Evolutionary conservation across 2,329 filamentous ascomycete species (phyloP).

Genomic region (Stromatinia cepivora): DNA sequence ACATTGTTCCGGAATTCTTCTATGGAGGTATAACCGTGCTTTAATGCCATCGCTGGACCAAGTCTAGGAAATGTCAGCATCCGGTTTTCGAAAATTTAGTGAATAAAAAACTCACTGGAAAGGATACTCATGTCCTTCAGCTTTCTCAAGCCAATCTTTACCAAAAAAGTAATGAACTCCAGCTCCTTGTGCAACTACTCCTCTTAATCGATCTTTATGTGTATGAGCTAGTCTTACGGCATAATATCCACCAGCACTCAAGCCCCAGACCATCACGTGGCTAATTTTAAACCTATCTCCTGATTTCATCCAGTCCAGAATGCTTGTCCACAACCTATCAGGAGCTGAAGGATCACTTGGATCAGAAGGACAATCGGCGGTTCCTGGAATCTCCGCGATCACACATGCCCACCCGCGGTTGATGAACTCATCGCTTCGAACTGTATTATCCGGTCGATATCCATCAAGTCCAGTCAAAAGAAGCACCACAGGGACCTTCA

Average conservation of each 20-base stretch:
- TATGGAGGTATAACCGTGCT: constrained; percentile 60
- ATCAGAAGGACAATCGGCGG: constrained; percentile 66
- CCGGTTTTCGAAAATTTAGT: not conserved
- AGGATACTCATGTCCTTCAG: constrained; percentile 67
- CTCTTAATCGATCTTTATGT: constrained; percentile 55
- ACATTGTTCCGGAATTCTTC: constrained; percentile 56
- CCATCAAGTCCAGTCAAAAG: constrained; percentile 63
- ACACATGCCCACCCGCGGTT: constrained; percentile 62
- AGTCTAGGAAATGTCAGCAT: constrained; percentile 43
- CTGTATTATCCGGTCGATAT: constrained; percentile 63
- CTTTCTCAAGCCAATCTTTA: constrained; percentile 58
- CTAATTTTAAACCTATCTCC: constrained; percentile 56
- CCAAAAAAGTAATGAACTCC: constrained; percentile 63
- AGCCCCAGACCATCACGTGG: constrained; percentile 61
- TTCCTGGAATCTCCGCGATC: constrained; percentile 65
- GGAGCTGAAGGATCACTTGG: constrained; percentile 57
- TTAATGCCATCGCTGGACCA: constrained; percentile 56
- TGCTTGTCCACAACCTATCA: constrained; percentile 62
- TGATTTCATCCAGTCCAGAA: constrained; percentile 59
- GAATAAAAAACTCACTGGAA: constrained; percentile 48
- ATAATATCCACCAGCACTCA: constrained; percentile 68
- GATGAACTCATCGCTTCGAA: constrained; percentile 61
- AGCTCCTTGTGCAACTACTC: constrained; percentile 62
- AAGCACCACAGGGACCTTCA: constrained; percentile 51
- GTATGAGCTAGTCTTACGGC: constrained; percentile 67